These are phyloP conservation scores for Colletotrichum higginsianum DNA, from an alignment of 2,329 filamentous ascomycete species.

Conservation along the genomic window DNA sequence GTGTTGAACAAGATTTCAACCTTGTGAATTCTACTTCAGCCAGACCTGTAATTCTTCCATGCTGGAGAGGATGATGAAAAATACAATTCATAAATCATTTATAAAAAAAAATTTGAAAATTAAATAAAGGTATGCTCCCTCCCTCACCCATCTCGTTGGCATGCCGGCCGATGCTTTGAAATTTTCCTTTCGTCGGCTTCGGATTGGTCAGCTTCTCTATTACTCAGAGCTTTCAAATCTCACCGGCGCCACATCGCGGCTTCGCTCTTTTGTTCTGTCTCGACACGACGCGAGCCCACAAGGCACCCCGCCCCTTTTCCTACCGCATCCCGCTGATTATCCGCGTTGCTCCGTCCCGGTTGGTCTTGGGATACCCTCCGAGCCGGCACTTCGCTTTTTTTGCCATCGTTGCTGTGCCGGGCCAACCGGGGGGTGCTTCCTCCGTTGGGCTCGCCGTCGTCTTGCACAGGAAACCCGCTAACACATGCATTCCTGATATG, in stretches of 20 bases:
- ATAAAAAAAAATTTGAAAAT: background rate
- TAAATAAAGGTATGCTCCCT: background rate
- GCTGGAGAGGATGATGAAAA: no score
- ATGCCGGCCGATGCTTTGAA: background rate
- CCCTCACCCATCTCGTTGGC: background rate
- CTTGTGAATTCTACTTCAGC: background rate
- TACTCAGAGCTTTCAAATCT: constrained; percentile 39
- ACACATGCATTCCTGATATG: no score
- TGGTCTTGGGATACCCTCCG: background rate
- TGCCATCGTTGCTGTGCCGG: background rate
- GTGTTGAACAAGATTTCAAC: background rate
- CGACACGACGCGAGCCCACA: background rate
- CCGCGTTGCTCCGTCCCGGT: background rate
- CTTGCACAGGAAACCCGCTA: no score
- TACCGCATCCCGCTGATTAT: background rate
- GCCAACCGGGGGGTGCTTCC: background rate
- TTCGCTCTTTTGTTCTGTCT: background rate
- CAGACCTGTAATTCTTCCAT: background rate
- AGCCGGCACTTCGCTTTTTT: background rate
- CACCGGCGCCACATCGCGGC: background rate
- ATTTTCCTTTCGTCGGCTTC: constrained; percentile 12
- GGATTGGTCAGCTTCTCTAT: constrained; percentile 29
- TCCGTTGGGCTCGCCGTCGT: no score
- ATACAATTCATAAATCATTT: no score
- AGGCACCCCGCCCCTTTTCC: background rate